Evolutionary conservation across 768 basidiomycete genomes (phyloP), one percentile per base, ranked within the genome.

Genomic region (Amanita fuliginea): DNA sequence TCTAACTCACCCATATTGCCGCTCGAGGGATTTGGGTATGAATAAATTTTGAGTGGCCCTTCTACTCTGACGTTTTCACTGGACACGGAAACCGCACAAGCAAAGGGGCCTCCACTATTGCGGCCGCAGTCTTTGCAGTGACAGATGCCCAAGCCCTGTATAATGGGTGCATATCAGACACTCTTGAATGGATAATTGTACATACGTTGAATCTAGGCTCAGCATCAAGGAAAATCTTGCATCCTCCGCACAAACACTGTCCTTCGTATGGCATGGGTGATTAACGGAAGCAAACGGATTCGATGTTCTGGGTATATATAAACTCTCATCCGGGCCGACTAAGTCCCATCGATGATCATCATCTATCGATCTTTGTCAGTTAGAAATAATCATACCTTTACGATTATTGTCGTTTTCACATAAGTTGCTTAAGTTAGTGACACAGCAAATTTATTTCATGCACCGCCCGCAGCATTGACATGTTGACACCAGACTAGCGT

Each of bases 91-190:
- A 22, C 41, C 6, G n/a, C 28, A 1, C 28, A 28, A 18, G 24
- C 32, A 19, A 21, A 50, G 10, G 49, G 28, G 11, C 21, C 13
- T n/a, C 49, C 49, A n/a, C 22, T 42, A n/a, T 32, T 32, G 6
- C 16, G 39, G 10, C 18, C 8, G 34, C 49, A 50, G 22, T 50
- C 49, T 16, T 42, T 44, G 42, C 49, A 50, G 34, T 50, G 49
- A 11, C 49, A 50, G 22, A 50, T 1, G 26, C 36, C 30, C 24
- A 41, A 16, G 19, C 47, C 47, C 47, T 40, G 24, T 24, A 9
- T 14, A 32, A 7, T 18, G 3, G 35, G 11, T 32, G 32, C 13
- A 13, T 32, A 7, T n/a, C n/a, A n/a, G n/a, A 32, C 32, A 13
- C 11, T 2, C 4, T 13, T 32, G 32, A 5, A 13, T 32, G 32